Evolutionary conservation across 768 basidiomycete species (phyloP).

Genomic region (Crucibulum laeve): DNA sequence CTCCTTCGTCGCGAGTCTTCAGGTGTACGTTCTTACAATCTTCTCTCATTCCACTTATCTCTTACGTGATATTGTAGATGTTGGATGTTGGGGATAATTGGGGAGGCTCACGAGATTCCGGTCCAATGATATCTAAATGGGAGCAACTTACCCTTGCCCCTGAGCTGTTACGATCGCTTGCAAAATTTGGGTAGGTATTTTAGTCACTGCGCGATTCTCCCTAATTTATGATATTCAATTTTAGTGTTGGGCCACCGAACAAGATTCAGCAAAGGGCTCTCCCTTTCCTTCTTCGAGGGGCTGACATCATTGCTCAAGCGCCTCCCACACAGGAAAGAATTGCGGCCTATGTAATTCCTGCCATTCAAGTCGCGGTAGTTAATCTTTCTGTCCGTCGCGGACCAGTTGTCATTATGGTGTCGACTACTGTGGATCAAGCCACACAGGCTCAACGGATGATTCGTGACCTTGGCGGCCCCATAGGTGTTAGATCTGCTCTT

Average conservation of each 20-base stretch:
- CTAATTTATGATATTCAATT: slow-evolving; percentile 1
- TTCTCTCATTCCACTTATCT: slow-evolving; percentile 2
- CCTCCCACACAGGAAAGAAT: slow-evolving; percentile 98
- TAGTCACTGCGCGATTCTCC: slow-evolving; percentile 4
- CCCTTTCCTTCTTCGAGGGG: slow-evolving; percentile 89
- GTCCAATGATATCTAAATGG: slow-evolving; percentile 91
- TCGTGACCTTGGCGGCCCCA: slow-evolving; percentile 88
- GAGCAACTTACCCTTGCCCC: slow-evolving; percentile 85
- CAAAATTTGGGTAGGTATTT: slow-evolving; percentile 82
- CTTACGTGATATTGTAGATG: slow-evolving; percentile 36
- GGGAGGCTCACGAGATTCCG: slow-evolving; percentile 58
- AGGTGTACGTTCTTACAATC: slow-evolving; percentile 45
- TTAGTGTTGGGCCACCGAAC: slow-evolving; percentile 92
- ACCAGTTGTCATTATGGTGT: slow-evolving; percentile 88
- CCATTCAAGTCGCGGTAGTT: slow-evolving; percentile 76
- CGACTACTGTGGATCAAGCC: slow-evolving; percentile 97
- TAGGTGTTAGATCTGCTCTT: slow-evolving; percentile 87
- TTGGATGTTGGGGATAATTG: slow-evolving; percentile 54
- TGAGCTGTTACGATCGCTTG: slow-evolving; percentile 83
- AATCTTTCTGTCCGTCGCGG: slow-evolving; percentile 63
- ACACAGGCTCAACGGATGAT: slow-evolving; percentile 96
- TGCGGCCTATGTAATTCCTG: slow-evolving; percentile 93
- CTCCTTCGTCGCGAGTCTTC: slow-evolving; percentile 72
- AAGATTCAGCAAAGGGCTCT: slow-evolving; percentile 98
- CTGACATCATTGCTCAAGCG: slow-evolving; percentile 98